Conservation (phyloP, 2,329 filamentous ascomycete species). For the Microdochium paspali region DNA sequence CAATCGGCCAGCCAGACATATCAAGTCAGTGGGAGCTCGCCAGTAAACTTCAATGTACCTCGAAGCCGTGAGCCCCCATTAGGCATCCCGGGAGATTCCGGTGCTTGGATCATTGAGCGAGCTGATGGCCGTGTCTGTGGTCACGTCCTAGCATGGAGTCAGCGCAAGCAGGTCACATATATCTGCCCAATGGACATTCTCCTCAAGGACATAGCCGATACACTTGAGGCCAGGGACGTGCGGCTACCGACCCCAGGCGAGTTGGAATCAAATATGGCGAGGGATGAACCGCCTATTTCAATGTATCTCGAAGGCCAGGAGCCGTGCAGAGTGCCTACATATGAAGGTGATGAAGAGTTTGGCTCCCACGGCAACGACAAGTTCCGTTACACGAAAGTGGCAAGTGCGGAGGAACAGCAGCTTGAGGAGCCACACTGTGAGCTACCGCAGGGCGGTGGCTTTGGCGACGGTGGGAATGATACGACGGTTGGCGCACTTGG, state of each 20-base stretch:
- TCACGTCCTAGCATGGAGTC: conserved; percentile 83
- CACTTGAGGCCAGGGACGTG: conserved; percentile 61
- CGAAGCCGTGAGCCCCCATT: conserved; percentile 19
- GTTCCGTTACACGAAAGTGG: not conserved
- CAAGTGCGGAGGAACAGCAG: not conserved
- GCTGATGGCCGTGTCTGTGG: conserved; percentile 73
- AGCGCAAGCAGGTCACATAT: conserved; percentile 72
- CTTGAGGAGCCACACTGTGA: not conserved
- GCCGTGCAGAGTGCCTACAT: not conserved
- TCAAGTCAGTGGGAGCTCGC: conserved; percentile 38
- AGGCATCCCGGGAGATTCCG: conserved; percentile 78
- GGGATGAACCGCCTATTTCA: not conserved
- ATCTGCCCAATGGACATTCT: conserved; percentile 93
- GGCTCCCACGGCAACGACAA: not conserved
- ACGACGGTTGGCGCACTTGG: not conserved
- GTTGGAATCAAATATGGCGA: not conserved
- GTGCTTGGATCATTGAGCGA: conserved; percentile 85
- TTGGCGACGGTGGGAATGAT: not conserved
- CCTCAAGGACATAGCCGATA: conserved; percentile 74
- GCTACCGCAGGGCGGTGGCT: not conserved
- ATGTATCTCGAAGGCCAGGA: not conserved
- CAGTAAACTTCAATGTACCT: conserved; percentile 1
- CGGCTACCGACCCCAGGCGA: conserved; percentile 42
- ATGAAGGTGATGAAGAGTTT: not conserved
- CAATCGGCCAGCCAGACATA: conserved; percentile 68